A percentile compares a stretch with the other conserved stretches of the same genome.
Evolutionary conservation across 1,284 basidiomycete genomes (phyloP).

Genomic region (Phaffia rhodozyma): DNA sequence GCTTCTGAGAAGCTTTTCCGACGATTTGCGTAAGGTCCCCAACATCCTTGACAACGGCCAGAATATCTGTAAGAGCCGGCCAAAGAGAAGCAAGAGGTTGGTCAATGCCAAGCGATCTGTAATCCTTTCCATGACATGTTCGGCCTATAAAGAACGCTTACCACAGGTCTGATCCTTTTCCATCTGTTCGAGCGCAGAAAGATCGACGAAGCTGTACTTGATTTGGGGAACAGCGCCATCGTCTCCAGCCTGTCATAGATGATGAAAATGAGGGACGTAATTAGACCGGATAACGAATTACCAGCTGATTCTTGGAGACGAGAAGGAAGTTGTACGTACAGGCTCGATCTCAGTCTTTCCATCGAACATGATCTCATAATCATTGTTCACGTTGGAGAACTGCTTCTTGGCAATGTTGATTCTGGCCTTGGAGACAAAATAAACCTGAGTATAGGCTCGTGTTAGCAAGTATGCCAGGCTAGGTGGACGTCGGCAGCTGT

Average conservation of each 20-base stretch:
- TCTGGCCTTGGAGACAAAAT: slow-evolving; percentile 77
- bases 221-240: slow-evolving; percentile 59
- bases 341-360: slow-evolving; percentile 63
- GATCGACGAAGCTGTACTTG: slow-evolving; percentile 68
- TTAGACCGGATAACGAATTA: slow-evolving; percentile 13
- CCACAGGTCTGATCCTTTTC: slow-evolving; percentile 68
- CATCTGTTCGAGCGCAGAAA: slow-evolving; percentile 51
- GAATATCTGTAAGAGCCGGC: slow-evolving; percentile 51
- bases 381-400: slow-evolving; percentile 79
- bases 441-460: slow-evolving; percentile 35
- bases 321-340: slow-evolving; percentile 22
- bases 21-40: slow-evolving; percentile 55
- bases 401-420: slow-evolving; percentile 96
- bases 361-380: slow-evolving; percentile 90
- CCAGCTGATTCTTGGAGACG: not conserved
- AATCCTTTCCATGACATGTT: not conserved
- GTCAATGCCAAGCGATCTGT: not conserved
- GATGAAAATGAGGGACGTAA: not conserved
- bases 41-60: slow-evolving; percentile 73
- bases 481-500: not conserved
- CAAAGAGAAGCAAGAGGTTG: slow-evolving; percentile 6
- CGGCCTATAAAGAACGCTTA: slow-evolving; percentile 33
- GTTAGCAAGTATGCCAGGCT: not conserved
- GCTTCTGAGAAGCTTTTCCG: slow-evolving; percentile 57
- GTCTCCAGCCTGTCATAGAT: slow-evolving; percentile 49